Evolutionary conservation across 2,329 filamentous ascomycete genomes (phyloP).

Genomic region (Venturia nashicola): DNA sequence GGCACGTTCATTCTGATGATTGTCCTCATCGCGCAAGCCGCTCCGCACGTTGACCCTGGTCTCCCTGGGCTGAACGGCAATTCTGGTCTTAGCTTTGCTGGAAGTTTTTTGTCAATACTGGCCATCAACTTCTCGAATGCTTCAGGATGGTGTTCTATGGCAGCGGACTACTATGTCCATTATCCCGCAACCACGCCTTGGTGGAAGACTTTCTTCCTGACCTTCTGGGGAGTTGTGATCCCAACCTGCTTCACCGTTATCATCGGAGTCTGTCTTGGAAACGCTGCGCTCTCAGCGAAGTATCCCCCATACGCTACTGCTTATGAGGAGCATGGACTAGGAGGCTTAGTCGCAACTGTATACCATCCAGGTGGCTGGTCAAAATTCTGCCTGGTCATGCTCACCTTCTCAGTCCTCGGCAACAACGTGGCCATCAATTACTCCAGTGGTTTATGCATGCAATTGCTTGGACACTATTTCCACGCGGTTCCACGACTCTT

Average conservation of each 20-base stretch:
- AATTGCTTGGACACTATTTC: slow-evolving; percentile 34
- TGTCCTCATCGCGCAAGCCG: slow-evolving; percentile 35
- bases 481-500: slow-evolving; percentile 40
- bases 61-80: slow-evolving; percentile 15
- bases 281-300: slow-evolving; percentile 17
- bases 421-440: slow-evolving; percentile 40
- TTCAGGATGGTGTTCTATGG: slow-evolving; percentile 28
- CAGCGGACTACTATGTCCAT: slow-evolving; percentile 32
- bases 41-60: slow-evolving; percentile 21
- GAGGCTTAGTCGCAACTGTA: slow-evolving; percentile 34
- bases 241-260: slow-evolving; percentile 32
- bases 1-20: slow-evolving; percentile 34
- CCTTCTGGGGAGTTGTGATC: slow-evolving; percentile 28
- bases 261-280: slow-evolving; percentile 30
- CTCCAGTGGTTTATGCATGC: slow-evolving; percentile 31
- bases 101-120: slow-evolving; percentile 18
- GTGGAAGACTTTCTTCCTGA: slow-evolving; percentile 30
- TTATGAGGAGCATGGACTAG: slow-evolving; percentile 32
- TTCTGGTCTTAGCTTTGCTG: slow-evolving; percentile 23
- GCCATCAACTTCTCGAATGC: slow-evolving; percentile 17
- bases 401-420: slow-evolving; percentile 31
- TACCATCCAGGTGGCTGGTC: slow-evolving; percentile 35
- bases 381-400: slow-evolving; percentile 34
- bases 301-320: slow-evolving; percentile 18
- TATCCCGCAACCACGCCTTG: slow-evolving; percentile 27